Percentiles rank a stretch among this genome's conserved stretches.
These are phyloP conservation scores for Erodium maritimum DNA, from an alignment of 345 rosid species.

Conservation along the genomic window DNA sequence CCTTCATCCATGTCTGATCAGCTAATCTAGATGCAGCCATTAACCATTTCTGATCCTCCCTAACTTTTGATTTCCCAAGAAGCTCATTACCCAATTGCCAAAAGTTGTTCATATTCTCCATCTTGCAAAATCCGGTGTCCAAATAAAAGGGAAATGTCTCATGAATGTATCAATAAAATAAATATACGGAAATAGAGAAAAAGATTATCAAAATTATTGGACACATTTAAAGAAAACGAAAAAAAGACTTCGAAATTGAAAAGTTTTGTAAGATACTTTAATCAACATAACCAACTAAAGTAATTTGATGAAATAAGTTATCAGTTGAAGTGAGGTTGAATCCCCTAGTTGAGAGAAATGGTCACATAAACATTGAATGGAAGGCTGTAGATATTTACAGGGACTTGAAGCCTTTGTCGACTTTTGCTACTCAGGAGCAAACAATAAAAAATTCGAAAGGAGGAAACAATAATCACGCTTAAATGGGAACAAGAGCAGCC, in stretches of 20 bases:
- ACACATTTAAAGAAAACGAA: no score
- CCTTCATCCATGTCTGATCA: conserved; percentile 69
- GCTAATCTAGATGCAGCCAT: conserved; percentile 83
- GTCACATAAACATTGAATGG: not conserved
- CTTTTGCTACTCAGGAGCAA: no score
- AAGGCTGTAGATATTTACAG: not conserved
- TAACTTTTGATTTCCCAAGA: conserved; percentile 67
- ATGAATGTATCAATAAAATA: not conserved
- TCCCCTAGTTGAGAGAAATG: not conserved
- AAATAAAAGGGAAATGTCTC: not conserved
- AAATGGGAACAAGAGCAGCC: no score
- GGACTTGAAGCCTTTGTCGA: not conserved
- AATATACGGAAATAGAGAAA: not conserved
- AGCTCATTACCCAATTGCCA: conserved; percentile 98
- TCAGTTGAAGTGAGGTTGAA: not conserved
- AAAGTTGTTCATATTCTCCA: conserved; percentile 54
- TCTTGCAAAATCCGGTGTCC: conserved; percentile 19
- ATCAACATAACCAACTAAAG: not conserved
- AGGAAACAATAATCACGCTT: no score
- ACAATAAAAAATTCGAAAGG: no score
- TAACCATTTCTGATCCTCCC: conserved; percentile 85
- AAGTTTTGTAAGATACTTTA: not conserved
- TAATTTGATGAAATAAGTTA: not conserved
- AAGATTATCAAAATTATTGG: no score
- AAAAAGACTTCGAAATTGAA: not conserved